phyloP scores from a whole-genome alignment of 2,329 filamentous ascomycete species.

The Paraconiothyrium sp. region DNA sequence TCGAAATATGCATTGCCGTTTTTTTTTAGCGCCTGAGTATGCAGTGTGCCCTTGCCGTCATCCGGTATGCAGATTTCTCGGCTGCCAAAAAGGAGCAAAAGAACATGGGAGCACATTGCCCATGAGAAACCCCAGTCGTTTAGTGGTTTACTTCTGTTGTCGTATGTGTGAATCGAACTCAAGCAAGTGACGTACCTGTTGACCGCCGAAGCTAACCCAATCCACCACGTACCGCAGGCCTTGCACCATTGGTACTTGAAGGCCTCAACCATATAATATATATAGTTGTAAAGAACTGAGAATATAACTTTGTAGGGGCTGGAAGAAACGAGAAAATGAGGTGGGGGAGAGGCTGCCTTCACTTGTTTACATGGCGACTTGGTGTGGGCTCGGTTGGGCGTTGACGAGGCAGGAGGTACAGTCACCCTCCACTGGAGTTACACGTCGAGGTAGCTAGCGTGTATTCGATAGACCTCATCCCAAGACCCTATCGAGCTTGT shows the following conservation, averaged over 20 bases:
- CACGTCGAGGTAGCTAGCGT: neutral
- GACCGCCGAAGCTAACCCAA: neutral
- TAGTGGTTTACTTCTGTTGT: neutral
- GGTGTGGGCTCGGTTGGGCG: neutral
- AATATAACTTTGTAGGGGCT: neutral
- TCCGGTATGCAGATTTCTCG: neutral
- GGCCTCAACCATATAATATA: neutral
- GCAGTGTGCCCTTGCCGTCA: neutral
- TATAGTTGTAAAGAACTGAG: neutral
- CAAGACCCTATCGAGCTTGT: neutral
- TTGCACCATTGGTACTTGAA: neutral
- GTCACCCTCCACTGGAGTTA: neutral
- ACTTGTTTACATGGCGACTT: neutral
- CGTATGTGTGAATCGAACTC: neutral
- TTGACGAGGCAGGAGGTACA: neutral
- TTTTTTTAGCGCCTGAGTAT: too few species aligned
- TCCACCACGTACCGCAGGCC: neutral
- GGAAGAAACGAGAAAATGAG: neutral
- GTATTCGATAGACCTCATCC: neutral
- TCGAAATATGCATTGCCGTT: too few species aligned
- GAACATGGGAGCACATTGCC: slow-evolving; percentile 1
- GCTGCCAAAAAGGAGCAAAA: neutral
- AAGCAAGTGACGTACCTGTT: neutral
- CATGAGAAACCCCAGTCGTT: neutral
- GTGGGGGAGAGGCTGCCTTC: neutral